Evolutionary conservation across 768 basidiomycete genomes (phyloP).

Genomic region (Rhizopogon salebrosus): DNA sequence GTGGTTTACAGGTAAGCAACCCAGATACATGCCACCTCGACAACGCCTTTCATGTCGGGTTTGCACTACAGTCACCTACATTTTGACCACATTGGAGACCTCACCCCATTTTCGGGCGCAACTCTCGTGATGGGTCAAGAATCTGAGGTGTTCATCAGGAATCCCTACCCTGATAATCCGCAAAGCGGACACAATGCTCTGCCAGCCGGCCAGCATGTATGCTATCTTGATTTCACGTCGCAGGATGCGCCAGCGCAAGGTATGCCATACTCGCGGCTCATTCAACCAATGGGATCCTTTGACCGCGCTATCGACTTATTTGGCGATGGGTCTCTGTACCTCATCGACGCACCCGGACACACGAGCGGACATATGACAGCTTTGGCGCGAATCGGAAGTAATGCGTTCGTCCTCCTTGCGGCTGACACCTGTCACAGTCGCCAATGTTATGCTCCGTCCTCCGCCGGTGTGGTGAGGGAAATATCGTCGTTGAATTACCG

Average conservation of each 20-base stretch:
- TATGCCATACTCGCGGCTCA: constrained; percentile 1
- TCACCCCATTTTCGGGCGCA: constrained; percentile 3
- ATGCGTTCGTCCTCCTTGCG: constrained; percentile 10
- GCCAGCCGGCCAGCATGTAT: background rate
- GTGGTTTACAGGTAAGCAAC: constrained; percentile 3
- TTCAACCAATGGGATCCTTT: constrained; percentile 2
- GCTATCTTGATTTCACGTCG: background rate
- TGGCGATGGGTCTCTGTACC: constrained; percentile 6
- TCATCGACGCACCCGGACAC: constrained; percentile 6
- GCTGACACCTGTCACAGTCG: constrained; percentile 11
- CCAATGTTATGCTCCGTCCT: constrained; percentile 1
- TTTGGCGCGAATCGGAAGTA: constrained; percentile 8
- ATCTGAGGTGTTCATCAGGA: background rate
- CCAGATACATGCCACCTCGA: background rate
- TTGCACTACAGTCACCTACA: constrained; percentile 5
- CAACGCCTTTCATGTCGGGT: background rate
- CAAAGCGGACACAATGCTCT: background rate
- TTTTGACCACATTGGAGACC: constrained; percentile 7
- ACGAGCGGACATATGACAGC: constrained; percentile 9
- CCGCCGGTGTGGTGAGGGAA: background rate
- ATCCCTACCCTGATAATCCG: background rate
- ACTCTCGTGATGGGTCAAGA: background rate
- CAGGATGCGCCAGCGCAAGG: background rate
- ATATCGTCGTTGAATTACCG: constrained; percentile 3
- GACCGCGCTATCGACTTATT: constrained; percentile 5